Evolutionary conservation across 2,329 filamentous ascomycete species (phyloP), one percentile per base, ranked within the genome.

Genomic region (Neopestalotiopsis rosae): DNA sequence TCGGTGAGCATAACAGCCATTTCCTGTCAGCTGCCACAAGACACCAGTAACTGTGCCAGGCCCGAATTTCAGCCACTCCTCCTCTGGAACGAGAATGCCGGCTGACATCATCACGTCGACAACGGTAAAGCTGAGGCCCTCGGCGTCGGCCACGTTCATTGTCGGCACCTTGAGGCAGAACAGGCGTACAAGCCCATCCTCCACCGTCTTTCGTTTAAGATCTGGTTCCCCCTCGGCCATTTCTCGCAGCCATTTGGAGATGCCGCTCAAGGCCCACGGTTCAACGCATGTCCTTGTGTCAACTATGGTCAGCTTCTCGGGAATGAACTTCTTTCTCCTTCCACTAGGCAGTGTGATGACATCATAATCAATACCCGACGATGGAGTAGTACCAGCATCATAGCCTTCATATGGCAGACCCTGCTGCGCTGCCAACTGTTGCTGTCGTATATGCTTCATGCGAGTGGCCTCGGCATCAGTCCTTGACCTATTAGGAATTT

Each of bases 21-120:
- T 90, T 6, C 95, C 94, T 3, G 95, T 97, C 63, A 99, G 85
- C 79, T 99, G 97, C 87, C 93, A 98, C 59, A 99, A 84, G 4
- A 99, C 95, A 68, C 96, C 97, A 28, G 93, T 95, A 76, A 98
- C 90, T 30, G 88, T 89, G 6, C 92, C 94, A 1, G 88, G 85
- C 6, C 94, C 92, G 77, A 98, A 95, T 77, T 97, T 98, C 72
- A 99, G 92, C 96, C 97, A 99, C 82, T 99, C 97, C 79, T 99
- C 96, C 42, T 98, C 95, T 14, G 91, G 91, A 5, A 97, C 85
- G 40, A 99, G 83, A 12, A 94, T 93, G 52, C 91, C 91, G 9
- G 91, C 90, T 30, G 89, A 87, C 72, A 95, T 88, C 93, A 99
- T 96, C 61, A 91, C 89, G 67, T 90, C 85, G 2, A 97, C 90